Conservation (phyloP, 2,329 filamentous ascomycete genomes). For the Xylogone sp. region DNA sequence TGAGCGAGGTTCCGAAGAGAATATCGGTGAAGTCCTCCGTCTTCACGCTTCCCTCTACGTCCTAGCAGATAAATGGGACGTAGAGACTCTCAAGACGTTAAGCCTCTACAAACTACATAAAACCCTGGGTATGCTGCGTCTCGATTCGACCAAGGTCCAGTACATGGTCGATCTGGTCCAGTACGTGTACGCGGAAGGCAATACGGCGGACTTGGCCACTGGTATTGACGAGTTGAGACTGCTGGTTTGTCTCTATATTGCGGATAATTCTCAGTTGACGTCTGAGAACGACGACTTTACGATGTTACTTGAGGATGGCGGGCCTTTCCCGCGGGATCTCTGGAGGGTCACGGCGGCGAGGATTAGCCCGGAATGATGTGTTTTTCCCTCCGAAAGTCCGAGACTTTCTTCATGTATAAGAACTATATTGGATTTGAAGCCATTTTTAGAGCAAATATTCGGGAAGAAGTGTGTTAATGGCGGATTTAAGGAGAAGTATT, state of each 20-base stretch:
- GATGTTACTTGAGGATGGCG: conserved; percentile 12
- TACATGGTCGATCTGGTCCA: conserved; percentile 12
- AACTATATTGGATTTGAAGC: too few species aligned
- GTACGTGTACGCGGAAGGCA: conserved; percentile 13
- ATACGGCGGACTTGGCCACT: conserved; percentile 14
- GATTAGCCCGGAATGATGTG: not conserved
- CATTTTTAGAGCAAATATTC: too few species aligned
- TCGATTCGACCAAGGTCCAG: conserved; percentile 12
- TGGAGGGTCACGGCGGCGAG: conserved; percentile 14
- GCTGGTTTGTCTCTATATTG: conserved; percentile 12
- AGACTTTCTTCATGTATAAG: too few species aligned
- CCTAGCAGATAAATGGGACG: conserved; percentile 14
- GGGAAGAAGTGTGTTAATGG: too few species aligned
- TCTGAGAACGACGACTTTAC: conserved; percentile 14
- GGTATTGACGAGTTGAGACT: conserved; percentile 12
- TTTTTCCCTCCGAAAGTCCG: too few species aligned
- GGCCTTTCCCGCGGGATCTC: conserved; percentile 15
- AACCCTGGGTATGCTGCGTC: conserved; percentile 13
- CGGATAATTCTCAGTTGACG: conserved; percentile 10
- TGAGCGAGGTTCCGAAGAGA: conserved; percentile 9
- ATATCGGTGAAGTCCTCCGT: conserved; percentile 13
- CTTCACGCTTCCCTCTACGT: conserved; percentile 15
- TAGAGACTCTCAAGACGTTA: conserved; percentile 15
- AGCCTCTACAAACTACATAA: conserved; percentile 13
- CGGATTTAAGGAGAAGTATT: too few species aligned